These are phyloP conservation scores for Trichophyton rubrum DNA, from an alignment of 2,329 filamentous ascomycete species.

Conservation along the genomic window DNA sequence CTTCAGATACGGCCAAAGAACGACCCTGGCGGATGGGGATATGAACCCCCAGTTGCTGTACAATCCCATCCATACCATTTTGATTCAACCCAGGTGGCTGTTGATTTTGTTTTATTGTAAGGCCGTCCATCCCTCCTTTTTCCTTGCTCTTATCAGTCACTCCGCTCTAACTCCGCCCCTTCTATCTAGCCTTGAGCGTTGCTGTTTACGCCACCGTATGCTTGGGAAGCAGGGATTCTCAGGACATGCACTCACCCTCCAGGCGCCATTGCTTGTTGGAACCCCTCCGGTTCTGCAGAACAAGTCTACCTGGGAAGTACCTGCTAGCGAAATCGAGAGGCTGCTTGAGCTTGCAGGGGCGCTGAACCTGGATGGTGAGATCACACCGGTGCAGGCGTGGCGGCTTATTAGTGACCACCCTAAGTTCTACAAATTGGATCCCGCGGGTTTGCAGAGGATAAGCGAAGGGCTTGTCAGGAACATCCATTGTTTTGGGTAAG, in stretches of 20 bases:
- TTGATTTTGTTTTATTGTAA: slow-evolving; percentile 23
- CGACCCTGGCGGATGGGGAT: background rate
- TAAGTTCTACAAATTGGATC: slow-evolving; percentile 21
- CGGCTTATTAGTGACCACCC: slow-evolving; percentile 23
- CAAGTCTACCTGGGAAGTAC: slow-evolving; percentile 17
- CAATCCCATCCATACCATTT: slow-evolving; percentile 18
- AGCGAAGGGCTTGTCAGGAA: slow-evolving; percentile 20
- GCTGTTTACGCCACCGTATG: slow-evolving; percentile 18
- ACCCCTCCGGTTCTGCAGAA: slow-evolving; percentile 14
- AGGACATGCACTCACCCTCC: slow-evolving; percentile 21
- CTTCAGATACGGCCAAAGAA: background rate
- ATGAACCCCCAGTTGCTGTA: background rate
- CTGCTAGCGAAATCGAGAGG: slow-evolving; percentile 19
- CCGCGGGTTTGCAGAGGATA: slow-evolving; percentile 19
- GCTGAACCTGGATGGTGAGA: slow-evolving; percentile 21
- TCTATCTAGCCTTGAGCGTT: slow-evolving; percentile 17
- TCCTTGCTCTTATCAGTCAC: background rate
- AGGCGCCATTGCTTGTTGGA: slow-evolving; percentile 17
- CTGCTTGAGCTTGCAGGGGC: slow-evolving; percentile 17
- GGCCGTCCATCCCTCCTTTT: background rate
- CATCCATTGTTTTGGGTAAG: slow-evolving; percentile 31
- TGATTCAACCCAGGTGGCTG: slow-evolving; percentile 19
- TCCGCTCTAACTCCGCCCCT: background rate
- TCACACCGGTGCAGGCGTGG: slow-evolving; percentile 33
- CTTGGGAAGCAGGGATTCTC: slow-evolving; percentile 11